phyloP scores from a whole-genome alignment of 2,329 filamentous ascomycete species.

The Blastomyces gilchristii region DNA sequence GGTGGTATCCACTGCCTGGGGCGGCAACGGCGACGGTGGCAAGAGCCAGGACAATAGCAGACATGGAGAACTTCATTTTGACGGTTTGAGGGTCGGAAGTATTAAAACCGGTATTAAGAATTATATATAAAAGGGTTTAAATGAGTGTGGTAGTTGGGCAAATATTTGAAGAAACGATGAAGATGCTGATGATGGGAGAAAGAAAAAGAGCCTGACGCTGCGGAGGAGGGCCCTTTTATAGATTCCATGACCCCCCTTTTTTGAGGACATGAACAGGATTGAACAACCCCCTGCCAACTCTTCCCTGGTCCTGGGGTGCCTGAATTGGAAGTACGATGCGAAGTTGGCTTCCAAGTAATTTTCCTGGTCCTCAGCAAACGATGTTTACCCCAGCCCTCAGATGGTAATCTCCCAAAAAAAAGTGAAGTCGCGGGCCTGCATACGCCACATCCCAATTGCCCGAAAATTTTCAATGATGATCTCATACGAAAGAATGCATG shows the following conservation, averaged over 20 bases:
- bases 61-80: constrained; percentile 24
- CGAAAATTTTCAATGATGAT: background rate
- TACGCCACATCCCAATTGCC: constrained; percentile 2
- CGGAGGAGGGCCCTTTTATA: constrained; percentile 12
- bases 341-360: background rate
- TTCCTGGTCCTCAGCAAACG: background rate
- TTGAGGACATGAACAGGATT: background rate
- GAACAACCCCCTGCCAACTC: background rate
- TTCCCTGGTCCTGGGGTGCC: background rate
- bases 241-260: constrained; percentile 5
- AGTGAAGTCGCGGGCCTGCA: background rate
- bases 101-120: constrained; percentile 14
- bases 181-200: constrained; percentile 13
- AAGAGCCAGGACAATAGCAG: constrained; percentile 33
- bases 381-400: background rate
- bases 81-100: background rate
- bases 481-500: background rate
- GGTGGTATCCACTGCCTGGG: constrained; percentile 8
- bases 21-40: constrained; percentile 29
- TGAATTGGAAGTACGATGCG: constrained; percentile 1
- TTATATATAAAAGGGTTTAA: constrained; percentile 9
- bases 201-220: background rate
- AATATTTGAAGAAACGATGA: background rate
- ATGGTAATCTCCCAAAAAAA: background rate
- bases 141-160: constrained; percentile 9